Evolutionary conservation across 352 stramenopile genomes (phyloP).

Genomic region (Globisporangium okanoganense): DNA sequence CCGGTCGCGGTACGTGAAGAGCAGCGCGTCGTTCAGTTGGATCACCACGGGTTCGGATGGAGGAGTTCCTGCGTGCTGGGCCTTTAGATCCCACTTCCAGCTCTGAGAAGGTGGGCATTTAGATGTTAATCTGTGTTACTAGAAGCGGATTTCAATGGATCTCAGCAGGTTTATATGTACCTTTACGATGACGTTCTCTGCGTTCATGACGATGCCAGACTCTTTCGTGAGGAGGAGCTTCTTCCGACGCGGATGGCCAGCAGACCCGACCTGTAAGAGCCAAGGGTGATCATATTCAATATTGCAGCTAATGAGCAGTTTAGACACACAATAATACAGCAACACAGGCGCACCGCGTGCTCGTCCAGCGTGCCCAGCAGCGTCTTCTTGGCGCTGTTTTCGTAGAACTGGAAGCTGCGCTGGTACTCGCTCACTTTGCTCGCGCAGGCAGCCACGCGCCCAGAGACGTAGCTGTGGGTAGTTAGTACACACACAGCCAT

Average conservation of each 20-base stretch:
- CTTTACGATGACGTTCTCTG: constrained; percentile 49
- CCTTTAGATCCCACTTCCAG: constrained; percentile 68
- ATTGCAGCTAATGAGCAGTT: neutral
- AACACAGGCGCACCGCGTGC: constrained; percentile 48
- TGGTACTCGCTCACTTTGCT: constrained; percentile 73
- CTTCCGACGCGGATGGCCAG: constrained; percentile 38
- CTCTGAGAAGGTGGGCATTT: constrained; percentile 15
- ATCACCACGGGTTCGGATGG: constrained; percentile 59
- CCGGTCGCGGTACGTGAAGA: constrained; percentile 66
- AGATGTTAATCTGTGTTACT: neutral
- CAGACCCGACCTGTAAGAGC: constrained; percentile 44
- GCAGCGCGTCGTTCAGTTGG: constrained; percentile 63
- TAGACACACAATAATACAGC: neutral
- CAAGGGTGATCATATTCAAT: no score
- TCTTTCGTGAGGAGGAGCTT: constrained; percentile 72
- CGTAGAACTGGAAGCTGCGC: constrained; percentile 61
- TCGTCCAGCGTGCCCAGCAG: constrained; percentile 64
- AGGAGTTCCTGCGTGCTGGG: constrained; percentile 54
- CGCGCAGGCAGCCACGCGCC: constrained; percentile 61
- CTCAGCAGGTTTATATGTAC: constrained; percentile 12
- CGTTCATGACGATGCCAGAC: constrained; percentile 50
- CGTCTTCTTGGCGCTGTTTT: constrained; percentile 52
- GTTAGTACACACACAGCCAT: neutral
- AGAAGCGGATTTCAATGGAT: neutral
- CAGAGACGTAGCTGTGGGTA: constrained; percentile 49